A percentile compares a stretch with the other conserved stretches of the same genome.
These are phyloP conservation scores for Sporisorium scitamineum DNA, from an alignment of 1,284 basidiomycete genomes.

Conservation along the genomic window DNA sequence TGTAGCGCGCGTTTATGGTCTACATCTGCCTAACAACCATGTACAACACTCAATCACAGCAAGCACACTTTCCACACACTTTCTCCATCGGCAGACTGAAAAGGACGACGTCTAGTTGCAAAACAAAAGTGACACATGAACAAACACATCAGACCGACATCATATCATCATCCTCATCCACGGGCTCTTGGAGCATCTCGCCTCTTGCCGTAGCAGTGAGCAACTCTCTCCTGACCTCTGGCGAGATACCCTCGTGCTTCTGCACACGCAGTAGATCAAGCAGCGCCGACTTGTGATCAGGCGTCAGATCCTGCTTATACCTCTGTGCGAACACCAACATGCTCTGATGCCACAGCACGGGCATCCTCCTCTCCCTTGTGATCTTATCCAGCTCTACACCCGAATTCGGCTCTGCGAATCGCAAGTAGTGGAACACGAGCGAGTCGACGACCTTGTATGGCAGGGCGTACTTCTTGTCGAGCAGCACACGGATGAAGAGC, in stretches of 20 bases:
- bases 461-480: conserved; percentile 98
- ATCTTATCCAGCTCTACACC: conserved; percentile 64
- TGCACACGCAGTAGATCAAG: conserved; percentile 89
- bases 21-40: background rate
- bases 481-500: conserved; percentile 93
- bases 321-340: conserved; percentile 93
- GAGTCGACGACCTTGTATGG: conserved; percentile 99
- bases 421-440: conserved; percentile 97
- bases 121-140: background rate
- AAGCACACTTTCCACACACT: background rate
- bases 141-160: conserved; percentile 47
- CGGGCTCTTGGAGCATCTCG: conserved; percentile 68
- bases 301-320: conserved; percentile 96
- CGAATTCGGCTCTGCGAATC: conserved; percentile 75
- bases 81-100: background rate
- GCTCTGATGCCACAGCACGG: conserved; percentile 98
- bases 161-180: conserved; percentile 56
- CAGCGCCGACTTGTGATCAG: conserved; percentile 97
- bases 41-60: background rate
- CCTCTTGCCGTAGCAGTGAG: conserved; percentile 73
- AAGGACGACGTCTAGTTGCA: background rate
- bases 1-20: conserved; percentile 28
- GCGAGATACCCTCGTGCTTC: conserved; percentile 87
- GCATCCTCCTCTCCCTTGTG: conserved; percentile 70
- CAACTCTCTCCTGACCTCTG: conserved; percentile 88